Conservation (phyloP, 768 basidiomycete species). For the Lanmaoa pseudosensibilis region DNA sequence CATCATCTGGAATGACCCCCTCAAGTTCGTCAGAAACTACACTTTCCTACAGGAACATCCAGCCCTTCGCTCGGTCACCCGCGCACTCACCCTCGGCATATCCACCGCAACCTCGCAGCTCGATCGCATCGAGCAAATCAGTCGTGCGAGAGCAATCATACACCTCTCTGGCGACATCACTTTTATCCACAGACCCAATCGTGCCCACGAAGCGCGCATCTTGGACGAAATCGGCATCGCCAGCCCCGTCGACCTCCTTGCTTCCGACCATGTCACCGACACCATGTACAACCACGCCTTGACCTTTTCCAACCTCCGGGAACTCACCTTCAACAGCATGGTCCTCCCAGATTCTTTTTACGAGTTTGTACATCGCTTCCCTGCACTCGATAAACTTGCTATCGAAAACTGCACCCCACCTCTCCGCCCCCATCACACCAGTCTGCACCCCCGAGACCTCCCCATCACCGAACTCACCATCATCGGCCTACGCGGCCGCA, state of each 20-base stretch:
- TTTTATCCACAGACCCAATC: constrained; percentile 15
- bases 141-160: constrained; percentile 26
- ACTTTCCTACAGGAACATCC: constrained; percentile 12
- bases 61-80: constrained; percentile 13
- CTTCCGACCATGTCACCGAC: constrained; percentile 14
- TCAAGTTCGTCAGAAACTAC: constrained; percentile 27
- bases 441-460: constrained; percentile 34
- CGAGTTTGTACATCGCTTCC: constrained; percentile 37
- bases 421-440: constrained; percentile 16
- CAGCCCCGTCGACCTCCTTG: constrained; percentile 24
- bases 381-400: constrained; percentile 38
- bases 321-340: constrained; percentile 39
- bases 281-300: constrained; percentile 20
- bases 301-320: constrained; percentile 37
- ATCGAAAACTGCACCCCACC: constrained; percentile 42
- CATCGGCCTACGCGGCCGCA: constrained; percentile 34
- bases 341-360: constrained; percentile 39
- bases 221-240: constrained; percentile 23
- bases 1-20: constrained; percentile 35
- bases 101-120: constrained; percentile 19
- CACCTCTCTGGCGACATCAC: constrained; percentile 17
- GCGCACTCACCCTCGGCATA: constrained; percentile 28
- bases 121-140: constrained; percentile 31
- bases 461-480: constrained; percentile 46
- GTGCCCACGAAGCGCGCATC: constrained; percentile 27